phyloP scores from a whole-genome alignment of 2,329 filamentous ascomycete species.

The Epichloe elymi region DNA sequence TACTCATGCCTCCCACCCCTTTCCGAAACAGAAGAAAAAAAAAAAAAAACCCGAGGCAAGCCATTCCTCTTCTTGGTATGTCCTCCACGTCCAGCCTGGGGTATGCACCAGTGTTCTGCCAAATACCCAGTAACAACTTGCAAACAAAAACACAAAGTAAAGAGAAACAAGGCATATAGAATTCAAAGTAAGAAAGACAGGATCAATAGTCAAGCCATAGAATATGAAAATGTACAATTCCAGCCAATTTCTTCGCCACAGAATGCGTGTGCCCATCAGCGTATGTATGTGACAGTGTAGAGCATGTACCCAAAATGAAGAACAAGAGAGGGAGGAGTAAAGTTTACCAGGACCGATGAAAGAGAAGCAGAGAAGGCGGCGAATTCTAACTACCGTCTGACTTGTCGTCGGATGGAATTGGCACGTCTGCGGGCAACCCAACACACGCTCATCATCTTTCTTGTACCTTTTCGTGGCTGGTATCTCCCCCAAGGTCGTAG shows the following conservation, averaged over 20 bases:
- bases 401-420: too few relatives aligned
- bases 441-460: too few relatives aligned
- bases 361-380: too few relatives aligned
- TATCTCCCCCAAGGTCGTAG: background rate
- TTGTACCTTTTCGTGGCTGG: too few relatives aligned
- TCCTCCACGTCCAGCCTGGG: conserved; percentile 11
- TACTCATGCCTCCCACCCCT: too few relatives aligned
- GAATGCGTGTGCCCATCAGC: background rate
- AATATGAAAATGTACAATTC: too few relatives aligned
- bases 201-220: background rate
- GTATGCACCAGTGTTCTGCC: conserved; percentile 5
- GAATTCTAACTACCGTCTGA: too few relatives aligned
- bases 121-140: background rate
- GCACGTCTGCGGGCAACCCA: too few relatives aligned
- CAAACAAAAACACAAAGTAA: background rate
- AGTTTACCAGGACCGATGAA: too few relatives aligned
- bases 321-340: too few relatives aligned
- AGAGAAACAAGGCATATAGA: background rate
- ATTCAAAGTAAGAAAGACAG: background rate
- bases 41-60: background rate
- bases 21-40: too few relatives aligned
- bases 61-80: conserved; percentile 8
- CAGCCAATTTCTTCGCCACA: background rate
- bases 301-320: too few relatives aligned
- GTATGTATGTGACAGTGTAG: background rate